Evolutionary conservation across 1,139 yeast genomes (phyloP).

Genomic region (Candida dubliniensis): DNA sequence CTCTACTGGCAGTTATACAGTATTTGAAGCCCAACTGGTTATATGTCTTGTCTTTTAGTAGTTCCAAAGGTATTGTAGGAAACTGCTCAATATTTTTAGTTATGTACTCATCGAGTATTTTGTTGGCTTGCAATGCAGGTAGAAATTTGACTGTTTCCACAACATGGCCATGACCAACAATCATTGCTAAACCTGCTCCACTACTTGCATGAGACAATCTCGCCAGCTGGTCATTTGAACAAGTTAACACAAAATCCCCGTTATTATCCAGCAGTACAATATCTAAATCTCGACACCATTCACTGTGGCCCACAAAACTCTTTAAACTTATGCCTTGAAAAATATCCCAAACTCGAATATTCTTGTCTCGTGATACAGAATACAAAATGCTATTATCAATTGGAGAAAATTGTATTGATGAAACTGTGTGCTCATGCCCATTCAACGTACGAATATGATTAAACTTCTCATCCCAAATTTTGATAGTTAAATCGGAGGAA

Average conservation of each 20-base stretch:
- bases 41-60: slow-evolving; percentile 27
- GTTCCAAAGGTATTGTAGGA: slow-evolving; percentile 36
- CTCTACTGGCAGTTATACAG: slow-evolving; percentile 81
- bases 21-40: slow-evolving; percentile 58
- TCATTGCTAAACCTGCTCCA: slow-evolving; percentile 67
- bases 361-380: slow-evolving; percentile 75
- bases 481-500: slow-evolving; percentile 72
- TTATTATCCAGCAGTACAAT: slow-evolving; percentile 20
- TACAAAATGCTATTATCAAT: slow-evolving; percentile 46
- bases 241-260: slow-evolving; percentile 67
- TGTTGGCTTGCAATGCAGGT: slow-evolving; percentile 49
- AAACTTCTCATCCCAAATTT: slow-evolving; percentile 66
- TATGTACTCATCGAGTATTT: slow-evolving; percentile 50
- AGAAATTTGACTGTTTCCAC: slow-evolving; percentile 73
- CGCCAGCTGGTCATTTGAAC: slow-evolving; percentile 80
- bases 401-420: slow-evolving; percentile 55
- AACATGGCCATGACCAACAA: slow-evolving; percentile 82
- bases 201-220: slow-evolving; percentile 63
- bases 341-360: slow-evolving; percentile 78
- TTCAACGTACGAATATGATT: slow-evolving; percentile 63
- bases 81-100: slow-evolving; percentile 31
- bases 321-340: slow-evolving; percentile 65
- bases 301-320: slow-evolving; percentile 77
- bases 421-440: slow-evolving; percentile 92
- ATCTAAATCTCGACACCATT: slow-evolving; percentile 80